Percentiles rank a stretch among this genome's conserved stretches.
Evolutionary conservation across 2,329 filamentous ascomycete species (phyloP).

Genomic region (Coniella lustricola): DNA sequence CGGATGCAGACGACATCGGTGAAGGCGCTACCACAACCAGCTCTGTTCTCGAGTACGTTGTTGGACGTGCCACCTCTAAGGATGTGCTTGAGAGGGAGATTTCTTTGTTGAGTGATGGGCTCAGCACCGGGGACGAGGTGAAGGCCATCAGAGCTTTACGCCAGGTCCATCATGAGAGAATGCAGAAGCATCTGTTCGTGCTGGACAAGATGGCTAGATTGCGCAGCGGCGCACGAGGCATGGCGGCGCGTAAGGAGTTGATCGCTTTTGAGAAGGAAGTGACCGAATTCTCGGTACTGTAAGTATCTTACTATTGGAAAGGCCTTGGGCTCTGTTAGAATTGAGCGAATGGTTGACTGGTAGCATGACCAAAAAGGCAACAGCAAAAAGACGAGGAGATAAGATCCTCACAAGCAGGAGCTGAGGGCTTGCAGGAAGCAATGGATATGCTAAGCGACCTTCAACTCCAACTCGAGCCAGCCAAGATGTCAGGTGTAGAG

Average conservation of each 20-base stretch:
- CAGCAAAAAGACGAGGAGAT: slow-evolving; percentile 51
- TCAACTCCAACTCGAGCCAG: slow-evolving; percentile 59
- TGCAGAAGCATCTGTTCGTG: slow-evolving; percentile 58
- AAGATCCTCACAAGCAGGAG: slow-evolving; percentile 46
- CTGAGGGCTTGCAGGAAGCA: slow-evolving; percentile 59
- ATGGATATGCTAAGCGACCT: slow-evolving; percentile 62
- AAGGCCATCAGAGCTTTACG: slow-evolving; percentile 55
- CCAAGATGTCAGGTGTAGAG: slow-evolving; percentile 58
- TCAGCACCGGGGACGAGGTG: slow-evolving; percentile 51
- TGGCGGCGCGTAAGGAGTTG: slow-evolving; percentile 69
- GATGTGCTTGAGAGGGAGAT: slow-evolving; percentile 56
- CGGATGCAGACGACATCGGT: slow-evolving; percentile 33
- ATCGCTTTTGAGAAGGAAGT: slow-evolving; percentile 62
- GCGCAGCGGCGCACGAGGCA: slow-evolving; percentile 66
- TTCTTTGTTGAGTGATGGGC: slow-evolving; percentile 48
- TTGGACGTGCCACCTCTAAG: slow-evolving; percentile 51
- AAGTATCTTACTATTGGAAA: slow-evolving; percentile 19
- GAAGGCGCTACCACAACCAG: slow-evolving; percentile 16
- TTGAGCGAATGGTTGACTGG: slow-evolving; percentile 1
- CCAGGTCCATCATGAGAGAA: slow-evolving; percentile 52
- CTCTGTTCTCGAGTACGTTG: slow-evolving; percentile 59
- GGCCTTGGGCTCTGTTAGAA: no score
- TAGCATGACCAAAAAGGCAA: slow-evolving; percentile 25
- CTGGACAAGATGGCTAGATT: slow-evolving; percentile 67
- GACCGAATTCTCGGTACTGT: slow-evolving; percentile 48